phyloP scores from a whole-genome alignment of 441 rosid genomes.

The Croton laevigatus region DNA sequence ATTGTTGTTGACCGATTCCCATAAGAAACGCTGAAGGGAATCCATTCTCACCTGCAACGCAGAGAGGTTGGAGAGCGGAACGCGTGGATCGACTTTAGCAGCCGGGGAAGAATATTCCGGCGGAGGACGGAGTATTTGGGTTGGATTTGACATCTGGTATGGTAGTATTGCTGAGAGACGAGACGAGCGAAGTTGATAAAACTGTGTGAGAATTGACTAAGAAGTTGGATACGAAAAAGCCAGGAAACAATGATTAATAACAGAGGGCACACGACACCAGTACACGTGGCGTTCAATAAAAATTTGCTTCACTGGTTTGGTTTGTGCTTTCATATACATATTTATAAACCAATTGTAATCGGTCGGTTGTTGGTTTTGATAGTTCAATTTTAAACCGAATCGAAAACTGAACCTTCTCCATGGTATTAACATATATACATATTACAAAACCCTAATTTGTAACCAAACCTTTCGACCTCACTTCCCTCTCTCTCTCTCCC shows the following conservation, averaged over 20 bases:
- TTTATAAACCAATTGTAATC: too few relatives aligned
- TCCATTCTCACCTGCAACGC: constrained; percentile 49
- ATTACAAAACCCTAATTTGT: too few relatives aligned
- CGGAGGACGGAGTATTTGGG: constrained; percentile 9
- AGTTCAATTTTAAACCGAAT: too few relatives aligned
- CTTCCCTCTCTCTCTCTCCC: too few relatives aligned
- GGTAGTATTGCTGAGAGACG: not conserved
- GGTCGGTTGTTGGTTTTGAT: too few relatives aligned
- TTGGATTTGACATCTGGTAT: constrained; percentile 31
- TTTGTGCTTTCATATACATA: too few relatives aligned
- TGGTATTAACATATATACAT: too few relatives aligned
- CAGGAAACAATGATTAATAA: not conserved
- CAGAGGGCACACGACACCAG: not conserved
- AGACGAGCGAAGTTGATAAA: not conserved
- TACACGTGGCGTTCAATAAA: not conserved
- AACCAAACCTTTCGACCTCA: too few relatives aligned
- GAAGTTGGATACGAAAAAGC: not conserved
- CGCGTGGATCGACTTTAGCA: constrained; percentile 23
- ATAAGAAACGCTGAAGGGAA: constrained; percentile 47
- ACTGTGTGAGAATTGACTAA: not conserved
- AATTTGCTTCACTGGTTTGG: too few relatives aligned
- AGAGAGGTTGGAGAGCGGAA: constrained; percentile 46
- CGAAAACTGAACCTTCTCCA: too few relatives aligned
- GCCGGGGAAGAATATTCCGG: constrained; percentile 16
- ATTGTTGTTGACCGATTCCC: constrained; percentile 45